phyloP scores from a whole-genome alignment of 108 stramenopile species.

The Cyclotella distinguenda region DNA sequence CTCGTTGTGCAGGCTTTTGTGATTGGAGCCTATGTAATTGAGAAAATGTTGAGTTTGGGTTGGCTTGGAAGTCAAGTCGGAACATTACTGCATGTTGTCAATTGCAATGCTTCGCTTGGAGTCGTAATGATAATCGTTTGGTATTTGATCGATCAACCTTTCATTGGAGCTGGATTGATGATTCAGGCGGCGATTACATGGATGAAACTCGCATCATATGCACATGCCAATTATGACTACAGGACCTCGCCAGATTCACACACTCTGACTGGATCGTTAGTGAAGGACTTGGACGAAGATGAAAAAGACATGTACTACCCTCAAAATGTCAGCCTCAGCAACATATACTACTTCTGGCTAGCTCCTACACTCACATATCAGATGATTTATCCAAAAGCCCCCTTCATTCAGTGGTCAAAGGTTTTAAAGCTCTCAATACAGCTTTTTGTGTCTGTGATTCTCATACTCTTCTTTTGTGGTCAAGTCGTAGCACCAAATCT shows the following conservation, averaged over 20 bases:
- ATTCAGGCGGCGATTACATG: slow-evolving; percentile 66
- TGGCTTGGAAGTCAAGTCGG: slow-evolving; percentile 50
- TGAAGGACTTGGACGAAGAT: slow-evolving; percentile 62
- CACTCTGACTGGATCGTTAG: slow-evolving; percentile 48
- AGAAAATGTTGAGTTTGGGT: slow-evolving; percentile 48
- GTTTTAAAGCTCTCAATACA: slow-evolving; percentile 53
- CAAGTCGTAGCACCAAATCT: slow-evolving; percentile 70
- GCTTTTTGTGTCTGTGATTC: slow-evolving; percentile 46
- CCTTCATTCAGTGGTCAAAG: slow-evolving; percentile 49
- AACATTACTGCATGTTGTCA: slow-evolving; percentile 62
- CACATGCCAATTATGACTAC: slow-evolving; percentile 78
- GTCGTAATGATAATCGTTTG: slow-evolving; percentile 64
- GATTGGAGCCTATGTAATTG: slow-evolving; percentile 58
- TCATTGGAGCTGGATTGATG: slow-evolving; percentile 58
- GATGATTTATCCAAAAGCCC: slow-evolving; percentile 73
- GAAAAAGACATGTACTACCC: slow-evolving; percentile 57
- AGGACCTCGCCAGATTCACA: slow-evolving; percentile 36
- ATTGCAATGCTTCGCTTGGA: slow-evolving; percentile 56
- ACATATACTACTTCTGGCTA: slow-evolving; percentile 86
- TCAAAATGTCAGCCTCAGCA: slow-evolving; percentile 65
- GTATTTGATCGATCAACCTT: slow-evolving; percentile 61
- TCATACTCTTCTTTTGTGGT: slow-evolving; percentile 66
- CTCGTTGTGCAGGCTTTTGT: slow-evolving; percentile 57
- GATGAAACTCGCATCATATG: slow-evolving; percentile 82
- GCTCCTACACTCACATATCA: slow-evolving; percentile 89